Base-by-base conservation (phyloP, 208 protist species). In the Naegleria gruberi region DNA sequence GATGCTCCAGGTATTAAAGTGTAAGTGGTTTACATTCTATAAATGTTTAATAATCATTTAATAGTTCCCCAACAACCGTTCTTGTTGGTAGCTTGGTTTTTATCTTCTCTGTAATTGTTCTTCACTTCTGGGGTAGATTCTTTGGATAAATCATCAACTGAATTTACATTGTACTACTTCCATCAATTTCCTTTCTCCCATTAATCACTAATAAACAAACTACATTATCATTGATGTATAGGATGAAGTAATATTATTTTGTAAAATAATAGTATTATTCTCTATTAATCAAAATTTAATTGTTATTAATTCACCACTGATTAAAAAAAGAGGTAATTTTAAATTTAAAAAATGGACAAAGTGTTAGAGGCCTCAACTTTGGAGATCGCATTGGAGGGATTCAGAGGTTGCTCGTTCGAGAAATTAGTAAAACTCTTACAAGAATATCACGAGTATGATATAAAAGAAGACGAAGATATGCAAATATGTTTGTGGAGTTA, bases 51-150 rank as follows among this genome's bases (percentile, higher is more conserved):
- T 34, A 37, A 77, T 77, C 19, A 40, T 55, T 12, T 19, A 7
- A 37, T 15, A 87, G 82, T 40, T 37, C 37, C 1, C 82, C 82
- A 41, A 87, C n/a, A 40, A 57, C 44, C 37, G 82, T 87, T 55
- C n/a, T 87, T 4, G 82, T 87, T 40, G 82, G 82, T 30, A 51
- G 43, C 17, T 51, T 87, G n/a, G 43, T 87, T 34, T 87, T 87
- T 43, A 87, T 87, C 44, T 87, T 87, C n/a, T 37, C 43, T 40
- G 82, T 87, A 1, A 87, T 87, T 41, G 17, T 87, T 34, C 30
- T 87, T 15, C 82, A 87, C 82, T 87, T 87, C n/a, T 87, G 43
- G 12, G 44, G 82, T n/a, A 87, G 82, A 51, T 87, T 65, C 51
- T 65, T 65, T 23, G 30, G 51, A 10, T 65, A 65, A 65, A 65